A percentile compares a stretch with the other conserved stretches of the same genome.
Evolutionary conservation across 2,329 filamentous ascomycete genomes (phyloP).

Genomic region (Fonsecaea multimorphosa): DNA sequence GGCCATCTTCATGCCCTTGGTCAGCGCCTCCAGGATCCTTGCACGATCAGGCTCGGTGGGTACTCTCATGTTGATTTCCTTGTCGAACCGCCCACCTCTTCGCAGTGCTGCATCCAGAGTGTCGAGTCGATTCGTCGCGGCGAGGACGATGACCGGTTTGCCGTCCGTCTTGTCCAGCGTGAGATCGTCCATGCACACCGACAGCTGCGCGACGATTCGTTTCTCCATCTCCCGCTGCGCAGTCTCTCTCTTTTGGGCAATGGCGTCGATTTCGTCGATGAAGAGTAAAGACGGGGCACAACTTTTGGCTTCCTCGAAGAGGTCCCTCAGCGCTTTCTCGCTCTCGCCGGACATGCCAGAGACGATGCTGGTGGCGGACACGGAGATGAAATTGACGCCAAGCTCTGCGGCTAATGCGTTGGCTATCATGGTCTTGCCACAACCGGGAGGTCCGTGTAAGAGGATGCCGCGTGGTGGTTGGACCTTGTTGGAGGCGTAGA

Average conservation of each 20-base stretch:
- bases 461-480: constrained; percentile 76
- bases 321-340: constrained; percentile 81
- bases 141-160: constrained; percentile 85
- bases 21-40: constrained; percentile 77
- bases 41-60: constrained; percentile 79
- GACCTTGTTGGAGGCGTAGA: constrained; percentile 69
- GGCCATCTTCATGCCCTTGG: constrained; percentile 67
- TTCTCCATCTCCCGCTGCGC: constrained; percentile 89
- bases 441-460: constrained; percentile 82
- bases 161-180: constrained; percentile 72
- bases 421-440: constrained; percentile 84
- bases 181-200: constrained; percentile 85
- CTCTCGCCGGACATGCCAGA: constrained; percentile 89
- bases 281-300: constrained; percentile 89
- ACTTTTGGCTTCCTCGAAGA: constrained; percentile 85
- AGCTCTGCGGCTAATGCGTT: constrained; percentile 78
- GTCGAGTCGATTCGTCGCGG: constrained; percentile 87
- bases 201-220: constrained; percentile 80
- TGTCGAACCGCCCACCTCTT: constrained; percentile 77
- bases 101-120: constrained; percentile 80
- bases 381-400: constrained; percentile 77
- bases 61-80: constrained; percentile 84
- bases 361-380: constrained; percentile 81
- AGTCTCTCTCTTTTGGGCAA: constrained; percentile 83
- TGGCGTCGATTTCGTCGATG: constrained; percentile 89